Base-by-base conservation (phyloP, 169 alveolate genomes). In the Plasmodium sp. region DNA sequence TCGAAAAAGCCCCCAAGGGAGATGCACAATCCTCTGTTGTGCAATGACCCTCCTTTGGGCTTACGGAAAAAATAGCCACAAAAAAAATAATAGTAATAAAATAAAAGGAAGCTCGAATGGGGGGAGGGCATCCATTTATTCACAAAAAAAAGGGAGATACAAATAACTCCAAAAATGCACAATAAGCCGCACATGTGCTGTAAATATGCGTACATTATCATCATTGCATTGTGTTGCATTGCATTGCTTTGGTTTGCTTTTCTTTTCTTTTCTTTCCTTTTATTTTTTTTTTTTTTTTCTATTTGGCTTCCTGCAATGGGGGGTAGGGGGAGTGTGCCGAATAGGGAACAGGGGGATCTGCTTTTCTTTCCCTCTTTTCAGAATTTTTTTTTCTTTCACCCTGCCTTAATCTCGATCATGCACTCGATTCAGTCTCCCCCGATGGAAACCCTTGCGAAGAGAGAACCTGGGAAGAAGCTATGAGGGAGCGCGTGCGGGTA, bases 401-500 rank as follows among this genome's bases (percentile, higher is more conserved):
- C n/a, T 67, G 77, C 77, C 77, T 67, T 67, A 67, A 67, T 67
- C 77, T 67, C 14, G 77, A 67, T 67, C 33, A 67, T n/a, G 41
- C 77, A n/a, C 39, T 67, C n/a, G 33, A 18, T 67, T 67, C 43
- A n/a, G 33, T 67, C 43, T 67, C 77, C 39, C 36, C 39, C 41
- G 43, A n/a, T 27, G 39, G 77, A 31, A 67, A 67, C 43, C 41
- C 2, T 27, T 31, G 16, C 77, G 39, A 27, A 16, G 77, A 67
- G 77, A 67, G 5, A 41, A 31, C n/a, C 3, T 27, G 34, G 39
- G 77, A 22, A 27, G 12, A 67, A 67, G 41, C 77, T 7, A 18
- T 27, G n/a, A 67, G 33, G 39, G 0, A 18, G 14, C 62, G 18
- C 62, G 27, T 51, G 62, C 2, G 9, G 27, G 62, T 51, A 51